A percentile compares a stretch with the other conserved stretches of the same genome.
phyloP scores from a whole-genome alignment of 192 early-diverging fungal genomes.

The Umbelopsis ramanniana region DNA sequence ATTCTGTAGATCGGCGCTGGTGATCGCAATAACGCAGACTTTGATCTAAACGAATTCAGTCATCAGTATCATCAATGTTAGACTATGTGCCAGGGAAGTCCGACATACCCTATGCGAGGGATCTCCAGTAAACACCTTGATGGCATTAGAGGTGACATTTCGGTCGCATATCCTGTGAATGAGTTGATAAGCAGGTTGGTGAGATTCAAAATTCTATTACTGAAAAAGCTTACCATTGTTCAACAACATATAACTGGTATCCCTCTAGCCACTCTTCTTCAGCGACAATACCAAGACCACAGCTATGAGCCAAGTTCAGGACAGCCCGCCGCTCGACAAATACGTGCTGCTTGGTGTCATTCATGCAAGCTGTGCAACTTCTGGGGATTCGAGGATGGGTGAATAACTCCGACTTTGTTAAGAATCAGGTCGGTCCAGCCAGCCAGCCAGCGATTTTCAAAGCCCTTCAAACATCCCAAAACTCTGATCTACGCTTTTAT shows the following conservation, averaged over 20 bases:
- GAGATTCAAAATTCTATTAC: not conserved
- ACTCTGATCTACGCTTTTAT: not conserved
- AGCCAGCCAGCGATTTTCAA: not conserved
- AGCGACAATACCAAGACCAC: conserved; percentile 28
- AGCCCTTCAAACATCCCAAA: not conserved
- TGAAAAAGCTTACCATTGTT: conserved; percentile 44
- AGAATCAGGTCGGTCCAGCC: not conserved
- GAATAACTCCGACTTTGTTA: conserved; percentile 9
- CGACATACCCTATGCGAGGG: conserved; percentile 36
- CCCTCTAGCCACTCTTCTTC: conserved; percentile 39
- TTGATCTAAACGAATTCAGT: conserved; percentile 34
- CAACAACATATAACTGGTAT: conserved; percentile 53
- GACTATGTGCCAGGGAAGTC: not conserved
- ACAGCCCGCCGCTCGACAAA: conserved; percentile 40
- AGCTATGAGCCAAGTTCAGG: conserved; percentile 29
- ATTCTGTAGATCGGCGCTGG: conserved; percentile 33
- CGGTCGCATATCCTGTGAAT: conserved; percentile 47
- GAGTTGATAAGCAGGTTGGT: not conserved
- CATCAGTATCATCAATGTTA: not conserved
- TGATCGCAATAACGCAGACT: conserved; percentile 42
- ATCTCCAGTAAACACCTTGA: conserved; percentile 52
- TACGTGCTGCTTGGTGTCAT: conserved; percentile 38
- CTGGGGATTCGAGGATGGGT: not conserved
- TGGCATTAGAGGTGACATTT: conserved; percentile 41
- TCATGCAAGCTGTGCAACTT: conserved; percentile 27